These are phyloP conservation scores for Hydrangea macrophylla DNA, from an alignment of 148 eudicot species.

Conservation along the genomic window DNA sequence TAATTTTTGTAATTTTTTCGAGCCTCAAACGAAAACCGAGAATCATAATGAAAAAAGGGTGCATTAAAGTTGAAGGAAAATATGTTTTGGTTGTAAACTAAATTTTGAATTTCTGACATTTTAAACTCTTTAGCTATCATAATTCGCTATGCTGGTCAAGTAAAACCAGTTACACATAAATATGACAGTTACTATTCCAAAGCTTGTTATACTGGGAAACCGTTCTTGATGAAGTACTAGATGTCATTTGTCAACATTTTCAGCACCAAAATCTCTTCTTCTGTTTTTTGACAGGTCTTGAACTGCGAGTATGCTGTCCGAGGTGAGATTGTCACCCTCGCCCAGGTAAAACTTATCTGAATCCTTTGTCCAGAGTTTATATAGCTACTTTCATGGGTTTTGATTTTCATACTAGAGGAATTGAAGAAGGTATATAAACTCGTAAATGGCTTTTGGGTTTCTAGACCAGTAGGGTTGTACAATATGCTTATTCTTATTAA, in stretches of 20 bases:
- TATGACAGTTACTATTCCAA: not conserved
- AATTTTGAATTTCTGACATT: not conserved
- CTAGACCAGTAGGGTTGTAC: no score
- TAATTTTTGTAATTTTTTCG: no score
- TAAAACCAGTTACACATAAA: not conserved
- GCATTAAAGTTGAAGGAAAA: no score
- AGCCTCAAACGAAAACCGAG: no score
- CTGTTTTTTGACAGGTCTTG: constrained; percentile 49
- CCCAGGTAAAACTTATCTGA: constrained; percentile 41
- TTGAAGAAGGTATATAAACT: not conserved
- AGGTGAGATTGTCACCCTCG: constrained; percentile 79
- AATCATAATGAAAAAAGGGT: no score
- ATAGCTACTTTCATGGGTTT: not conserved
- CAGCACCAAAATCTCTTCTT: not conserved
- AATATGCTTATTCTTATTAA: not conserved
- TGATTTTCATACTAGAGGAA: not conserved
- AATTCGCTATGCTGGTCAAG: not conserved
- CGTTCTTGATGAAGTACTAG: not conserved
- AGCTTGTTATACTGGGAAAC: not conserved
- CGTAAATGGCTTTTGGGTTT: not conserved
- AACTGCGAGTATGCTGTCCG: constrained; percentile 93
- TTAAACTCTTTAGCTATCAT: not conserved
- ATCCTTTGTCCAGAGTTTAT: not conserved
- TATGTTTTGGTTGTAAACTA: no score
- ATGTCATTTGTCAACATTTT: not conserved